phyloP scores from a whole-genome alignment of 2,329 filamentous ascomycete species.

The Trichoderma atrobrunneum region DNA sequence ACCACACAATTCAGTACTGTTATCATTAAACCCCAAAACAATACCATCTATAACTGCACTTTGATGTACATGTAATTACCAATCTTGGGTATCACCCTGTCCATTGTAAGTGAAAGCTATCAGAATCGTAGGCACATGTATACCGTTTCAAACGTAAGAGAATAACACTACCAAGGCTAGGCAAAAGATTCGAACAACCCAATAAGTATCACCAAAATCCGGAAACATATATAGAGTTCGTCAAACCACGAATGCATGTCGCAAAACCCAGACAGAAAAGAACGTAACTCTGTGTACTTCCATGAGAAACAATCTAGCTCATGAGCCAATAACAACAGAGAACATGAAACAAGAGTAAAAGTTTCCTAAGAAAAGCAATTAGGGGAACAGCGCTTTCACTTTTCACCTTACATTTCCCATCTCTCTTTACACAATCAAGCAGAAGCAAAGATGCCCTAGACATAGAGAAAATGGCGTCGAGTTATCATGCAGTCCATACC shows the following conservation, averaged over 20 bases:
- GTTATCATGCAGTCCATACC: background rate
- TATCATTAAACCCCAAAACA: background rate
- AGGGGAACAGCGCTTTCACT: background rate
- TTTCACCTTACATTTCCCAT: background rate
- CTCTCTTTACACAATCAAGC: background rate
- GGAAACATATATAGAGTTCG: background rate
- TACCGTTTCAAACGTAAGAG: background rate
- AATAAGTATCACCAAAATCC: background rate
- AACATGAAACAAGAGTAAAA: background rate
- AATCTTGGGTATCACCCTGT: background rate
- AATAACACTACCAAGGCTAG: background rate
- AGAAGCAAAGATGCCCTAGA: background rate
- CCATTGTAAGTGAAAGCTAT: background rate
- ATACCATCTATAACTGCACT: background rate
- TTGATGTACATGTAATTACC: background rate
- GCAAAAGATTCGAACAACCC: background rate
- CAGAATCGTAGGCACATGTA: background rate
- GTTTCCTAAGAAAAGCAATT: background rate
- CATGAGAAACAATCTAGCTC: background rate
- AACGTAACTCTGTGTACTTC: background rate
- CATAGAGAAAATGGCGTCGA: background rate
- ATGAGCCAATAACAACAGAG: background rate
- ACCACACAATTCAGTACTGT: background rate
- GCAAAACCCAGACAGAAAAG: background rate
- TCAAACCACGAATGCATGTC: background rate